Percentiles rank a stretch among this genome's conserved stretches.
Evolutionary conservation across 345 rosid genomes (phyloP).

Genomic region (Lagerstroemia speciosa): DNA sequence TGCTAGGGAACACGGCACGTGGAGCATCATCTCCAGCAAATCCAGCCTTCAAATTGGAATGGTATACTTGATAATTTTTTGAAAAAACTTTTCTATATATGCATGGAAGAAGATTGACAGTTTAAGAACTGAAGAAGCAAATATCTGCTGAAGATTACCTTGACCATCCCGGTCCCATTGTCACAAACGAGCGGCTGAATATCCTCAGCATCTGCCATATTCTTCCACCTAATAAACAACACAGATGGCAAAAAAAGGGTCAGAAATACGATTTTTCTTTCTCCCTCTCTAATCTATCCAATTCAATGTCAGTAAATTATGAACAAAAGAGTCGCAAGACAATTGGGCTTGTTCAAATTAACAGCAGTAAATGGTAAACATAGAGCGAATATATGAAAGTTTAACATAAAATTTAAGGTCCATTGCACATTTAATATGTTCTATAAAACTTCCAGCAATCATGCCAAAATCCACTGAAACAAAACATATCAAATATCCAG

Average conservation of each 20-base stretch:
- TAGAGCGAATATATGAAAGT: background rate
- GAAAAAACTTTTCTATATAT: background rate
- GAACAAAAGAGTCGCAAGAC: too few species aligned
- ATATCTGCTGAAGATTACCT: conserved; percentile 25
- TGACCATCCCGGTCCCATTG: conserved; percentile 88
- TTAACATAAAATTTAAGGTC: background rate
- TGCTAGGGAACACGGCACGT: conserved; percentile 85
- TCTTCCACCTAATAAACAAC: conserved; percentile 25
- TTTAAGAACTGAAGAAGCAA: background rate
- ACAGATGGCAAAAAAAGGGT: background rate
- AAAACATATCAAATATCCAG: background rate
- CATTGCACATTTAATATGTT: background rate
- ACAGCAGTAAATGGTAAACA: too few species aligned
- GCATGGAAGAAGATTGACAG: background rate
- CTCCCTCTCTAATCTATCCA: background rate
- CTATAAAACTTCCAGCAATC: background rate
- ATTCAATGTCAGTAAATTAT: too few species aligned
- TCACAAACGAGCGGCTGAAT: conserved; percentile 67
- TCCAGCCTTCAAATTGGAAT: conserved; percentile 49
- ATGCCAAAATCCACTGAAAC: background rate
- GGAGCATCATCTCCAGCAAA: conserved; percentile 96
- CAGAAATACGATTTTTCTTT: background rate
- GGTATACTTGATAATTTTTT: background rate
- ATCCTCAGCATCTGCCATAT: conserved; percentile 57
- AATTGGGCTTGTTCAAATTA: too few species aligned